phyloP scores from a whole-genome alignment of 176 grass and related monocot genomes.

The Hsuehochloa calcarea region DNA sequence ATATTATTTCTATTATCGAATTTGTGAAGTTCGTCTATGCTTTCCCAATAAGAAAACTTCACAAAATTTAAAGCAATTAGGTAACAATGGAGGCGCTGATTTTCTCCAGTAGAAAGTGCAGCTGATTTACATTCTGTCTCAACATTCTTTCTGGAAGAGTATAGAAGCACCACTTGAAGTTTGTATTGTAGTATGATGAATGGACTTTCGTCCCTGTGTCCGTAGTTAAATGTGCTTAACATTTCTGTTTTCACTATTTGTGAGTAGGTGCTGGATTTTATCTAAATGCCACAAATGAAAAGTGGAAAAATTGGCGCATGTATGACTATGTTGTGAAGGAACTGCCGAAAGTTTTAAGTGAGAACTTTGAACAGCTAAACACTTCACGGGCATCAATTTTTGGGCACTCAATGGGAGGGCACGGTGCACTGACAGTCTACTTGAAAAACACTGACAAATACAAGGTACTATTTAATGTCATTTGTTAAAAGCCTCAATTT shows the following conservation, averaged over 20 bases:
- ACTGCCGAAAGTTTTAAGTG: conserved; percentile 70
- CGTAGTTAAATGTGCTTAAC: background rate
- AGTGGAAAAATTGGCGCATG: conserved; percentile 99
- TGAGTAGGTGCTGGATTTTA: conserved; percentile 92
- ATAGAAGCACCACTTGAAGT: background rate
- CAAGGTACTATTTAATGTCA: conserved; percentile 56
- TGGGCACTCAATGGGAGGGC: conserved; percentile 98
- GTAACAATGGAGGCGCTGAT: background rate
- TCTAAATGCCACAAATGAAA: conserved; percentile 81
- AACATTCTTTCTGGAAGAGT: background rate
- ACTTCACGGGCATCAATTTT: conserved; percentile 76
- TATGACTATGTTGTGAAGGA: conserved; percentile 93
- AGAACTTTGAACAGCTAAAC: conserved; percentile 82
- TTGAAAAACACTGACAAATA: conserved; percentile 93
- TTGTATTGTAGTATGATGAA: background rate
- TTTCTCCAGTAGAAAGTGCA: background rate
- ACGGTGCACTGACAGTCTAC: conserved; percentile 85
- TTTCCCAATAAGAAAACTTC: background rate
- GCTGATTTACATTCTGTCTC: background rate
- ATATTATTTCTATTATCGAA: background rate
- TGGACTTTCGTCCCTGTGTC: background rate
- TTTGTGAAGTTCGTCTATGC: background rate
- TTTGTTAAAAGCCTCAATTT: background rate
- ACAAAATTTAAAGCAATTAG: background rate
- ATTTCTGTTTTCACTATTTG: background rate